phyloP scores from a whole-genome alignment of 164 flowering plant genomes.

The Magnolia officinalis region DNA sequence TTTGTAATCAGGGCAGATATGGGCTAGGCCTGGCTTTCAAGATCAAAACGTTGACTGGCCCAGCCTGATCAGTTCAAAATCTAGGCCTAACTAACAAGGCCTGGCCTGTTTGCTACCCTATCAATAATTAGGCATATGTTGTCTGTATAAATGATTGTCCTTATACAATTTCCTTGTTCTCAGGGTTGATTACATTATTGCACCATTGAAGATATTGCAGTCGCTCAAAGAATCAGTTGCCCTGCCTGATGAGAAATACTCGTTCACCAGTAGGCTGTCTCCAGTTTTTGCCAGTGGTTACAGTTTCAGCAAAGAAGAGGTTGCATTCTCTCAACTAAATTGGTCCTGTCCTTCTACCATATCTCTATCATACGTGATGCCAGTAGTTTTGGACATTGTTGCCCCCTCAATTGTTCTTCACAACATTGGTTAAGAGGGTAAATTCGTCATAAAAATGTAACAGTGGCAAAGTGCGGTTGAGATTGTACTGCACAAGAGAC shows the following conservation, averaged over 20 bases:
- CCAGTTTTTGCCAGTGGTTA: slow-evolving; percentile 59
- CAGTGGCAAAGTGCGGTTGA: no score
- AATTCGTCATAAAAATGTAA: no score
- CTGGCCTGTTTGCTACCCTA: no score
- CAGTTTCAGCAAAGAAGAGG: slow-evolving; percentile 78
- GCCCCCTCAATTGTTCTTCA: no score
- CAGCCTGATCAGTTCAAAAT: not conserved
- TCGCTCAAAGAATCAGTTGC: slow-evolving; percentile 77
- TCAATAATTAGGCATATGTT: no score
- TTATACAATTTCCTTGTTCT: not conserved
- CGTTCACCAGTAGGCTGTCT: slow-evolving; percentile 67
- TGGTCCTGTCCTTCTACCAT: not conserved
- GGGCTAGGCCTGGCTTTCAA: not conserved
- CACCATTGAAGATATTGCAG: slow-evolving; percentile 87
- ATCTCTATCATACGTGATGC: not conserved
- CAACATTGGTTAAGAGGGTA: no score
- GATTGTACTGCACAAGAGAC: no score
- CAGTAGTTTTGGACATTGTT: no score
- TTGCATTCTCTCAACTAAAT: slow-evolving; percentile 18
- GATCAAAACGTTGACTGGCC: not conserved
- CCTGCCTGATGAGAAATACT: slow-evolving; percentile 79
- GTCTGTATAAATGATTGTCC: no score
- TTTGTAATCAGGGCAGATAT: not conserved
- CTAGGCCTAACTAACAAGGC: not conserved
- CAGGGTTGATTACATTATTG: slow-evolving; percentile 94